Base-by-base conservation (phyloP, 768 basidiomycete genomes). In the Hericium rajendrae region DNA sequence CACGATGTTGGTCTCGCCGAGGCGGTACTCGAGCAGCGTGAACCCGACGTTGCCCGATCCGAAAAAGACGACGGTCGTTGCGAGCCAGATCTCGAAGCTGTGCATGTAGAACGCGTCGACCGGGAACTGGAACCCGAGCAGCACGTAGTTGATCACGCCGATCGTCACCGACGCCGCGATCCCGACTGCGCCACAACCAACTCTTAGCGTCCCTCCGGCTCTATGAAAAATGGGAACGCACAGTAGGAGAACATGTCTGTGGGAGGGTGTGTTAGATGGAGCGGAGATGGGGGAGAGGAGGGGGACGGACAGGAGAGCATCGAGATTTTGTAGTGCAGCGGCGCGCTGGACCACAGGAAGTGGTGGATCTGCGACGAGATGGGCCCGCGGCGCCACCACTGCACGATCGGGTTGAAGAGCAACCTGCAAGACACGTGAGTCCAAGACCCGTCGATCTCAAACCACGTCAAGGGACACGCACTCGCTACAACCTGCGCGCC, bases 381-480 rank as follows among this genome's bases (percentile, higher is more conserved):
- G 1, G 92, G 93, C 15, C 93, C 93, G 55, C 78, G 72, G 57
- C 76, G 76, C 79, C 82, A 85, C 91, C 91, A 94, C 53, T 84
- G 72, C 48, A 79, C 78, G 59, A 94, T 57, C 0, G 93, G 94
- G 67, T 93, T 86, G 80, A 94, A 94, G 56, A 94, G 58, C 54
- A 72, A 61, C 62, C 57, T 59, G 43, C 20, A 46, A 3, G 8
- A 37, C 22, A 11, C 18, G 18, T 76, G 40, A 91, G 73, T 26
- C 26, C 26, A 26, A 2, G 26, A 67, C 18, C 37, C 2, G 32
- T 28, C 40, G 22, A 18, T 9, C 38, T 3, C 6, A 26, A 26
- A 26, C 26, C 26, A 26, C 26, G 26, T 26, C 26, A 26, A 26
- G 26, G 26, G 3, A 8, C 24, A 61, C 60, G 48, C 22, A 61